Percentiles rank a stretch among this genome's conserved stretches.
Conservation (phyloP, 805 yeast species). For the Metschnikowia cerradonensis region DNA sequence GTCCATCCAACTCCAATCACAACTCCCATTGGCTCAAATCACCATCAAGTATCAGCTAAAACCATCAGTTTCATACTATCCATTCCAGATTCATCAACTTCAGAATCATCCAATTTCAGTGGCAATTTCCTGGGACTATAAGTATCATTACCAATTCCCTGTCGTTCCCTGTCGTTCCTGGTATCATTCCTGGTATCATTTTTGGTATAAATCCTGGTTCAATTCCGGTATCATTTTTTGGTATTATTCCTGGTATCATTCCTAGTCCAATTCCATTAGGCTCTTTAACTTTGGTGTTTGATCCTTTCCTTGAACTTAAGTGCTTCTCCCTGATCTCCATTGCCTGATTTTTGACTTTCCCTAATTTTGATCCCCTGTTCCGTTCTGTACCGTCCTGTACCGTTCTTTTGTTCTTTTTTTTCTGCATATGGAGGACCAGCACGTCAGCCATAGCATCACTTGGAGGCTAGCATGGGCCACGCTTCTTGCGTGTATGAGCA, state of each 20-base stretch:
- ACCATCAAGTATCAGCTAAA: no score
- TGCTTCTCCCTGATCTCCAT: background rate
- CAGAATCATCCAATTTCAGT: no score
- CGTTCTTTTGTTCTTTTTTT: background rate
- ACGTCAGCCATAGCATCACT: constrained; percentile 19
- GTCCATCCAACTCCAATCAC: no score
- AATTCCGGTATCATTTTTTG: no score
- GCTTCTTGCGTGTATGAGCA: constrained; percentile 30
- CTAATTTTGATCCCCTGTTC: background rate
- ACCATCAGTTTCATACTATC: no score
- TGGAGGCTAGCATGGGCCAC: constrained; percentile 34
- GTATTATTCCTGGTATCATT: no score
- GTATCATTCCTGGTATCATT: no score
- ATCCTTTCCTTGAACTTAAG: background rate
- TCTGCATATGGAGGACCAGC: constrained; percentile 8
- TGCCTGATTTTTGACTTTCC: background rate
- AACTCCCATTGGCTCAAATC: no score
- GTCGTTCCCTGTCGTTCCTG: background rate
- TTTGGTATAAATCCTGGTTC: no score
- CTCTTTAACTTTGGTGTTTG: no score
- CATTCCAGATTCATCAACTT: no score
- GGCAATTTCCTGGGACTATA: background rate
- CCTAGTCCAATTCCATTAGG: no score
- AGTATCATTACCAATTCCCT: background rate
- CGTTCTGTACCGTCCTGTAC: background rate